These are phyloP conservation scores for Eucalyptus cladocalyx DNA, from an alignment of 345 rosid species.

Conservation along the genomic window DNA sequence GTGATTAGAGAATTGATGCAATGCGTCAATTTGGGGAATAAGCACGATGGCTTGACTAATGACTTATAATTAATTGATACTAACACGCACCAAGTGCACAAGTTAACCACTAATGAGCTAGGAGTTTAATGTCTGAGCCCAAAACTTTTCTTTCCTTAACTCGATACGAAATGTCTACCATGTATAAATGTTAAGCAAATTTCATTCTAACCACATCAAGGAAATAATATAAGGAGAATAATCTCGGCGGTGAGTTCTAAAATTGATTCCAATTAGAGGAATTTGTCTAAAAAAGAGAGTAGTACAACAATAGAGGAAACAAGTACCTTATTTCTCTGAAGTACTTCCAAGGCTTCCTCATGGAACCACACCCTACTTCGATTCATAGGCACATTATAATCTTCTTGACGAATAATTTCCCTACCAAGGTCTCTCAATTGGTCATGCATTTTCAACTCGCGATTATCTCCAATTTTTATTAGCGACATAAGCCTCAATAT, in stretches of 20 bases:
- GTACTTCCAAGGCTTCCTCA: not conserved
- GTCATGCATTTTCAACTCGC: not conserved
- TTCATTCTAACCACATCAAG: not conserved
- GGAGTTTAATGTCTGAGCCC: not conserved
- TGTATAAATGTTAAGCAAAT: not conserved
- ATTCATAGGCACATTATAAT: rapidly evolving
- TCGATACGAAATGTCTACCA: not conserved
- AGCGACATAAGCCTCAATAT: not conserved
- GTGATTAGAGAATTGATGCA: not conserved
- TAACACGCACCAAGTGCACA: not conserved
- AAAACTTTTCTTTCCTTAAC: not conserved
- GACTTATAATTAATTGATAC: not conserved
- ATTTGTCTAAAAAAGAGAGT: not conserved
- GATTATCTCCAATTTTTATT: not conserved
- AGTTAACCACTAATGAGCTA: not conserved
- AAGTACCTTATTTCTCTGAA: not conserved
- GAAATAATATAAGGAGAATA: not conserved
- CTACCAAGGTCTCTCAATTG: not conserved
- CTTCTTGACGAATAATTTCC: not conserved
- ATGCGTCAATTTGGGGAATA: not conserved
- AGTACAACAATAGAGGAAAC: not conserved
- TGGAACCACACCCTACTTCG: not conserved
- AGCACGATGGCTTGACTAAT: not conserved
- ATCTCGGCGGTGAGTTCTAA: not conserved
- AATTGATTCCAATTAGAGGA: not conserved